Evolutionary conservation across 139 green algal species (phyloP).

Genomic region (Micractinium conductrix): DNA sequence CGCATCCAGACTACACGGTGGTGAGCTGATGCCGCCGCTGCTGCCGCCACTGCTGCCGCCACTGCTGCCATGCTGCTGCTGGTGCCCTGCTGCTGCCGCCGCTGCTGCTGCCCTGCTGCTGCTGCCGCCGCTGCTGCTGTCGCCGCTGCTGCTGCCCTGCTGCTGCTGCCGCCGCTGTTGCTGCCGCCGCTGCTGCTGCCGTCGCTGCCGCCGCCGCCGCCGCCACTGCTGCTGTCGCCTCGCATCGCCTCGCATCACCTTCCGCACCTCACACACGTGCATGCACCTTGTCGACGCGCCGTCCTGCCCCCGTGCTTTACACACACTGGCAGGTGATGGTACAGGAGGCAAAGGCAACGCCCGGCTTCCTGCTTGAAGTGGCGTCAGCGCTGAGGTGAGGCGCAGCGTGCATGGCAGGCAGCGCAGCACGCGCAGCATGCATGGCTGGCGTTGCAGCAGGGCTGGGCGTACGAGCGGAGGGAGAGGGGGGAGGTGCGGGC

Average conservation of each 20-base stretch:
- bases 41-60: background rate
- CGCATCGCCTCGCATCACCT: no score
- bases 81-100: background rate
- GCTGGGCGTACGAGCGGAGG: background rate
- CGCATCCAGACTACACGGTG: constrained; percentile 30
- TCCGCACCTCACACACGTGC: no score
- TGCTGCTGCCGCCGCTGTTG: no score
- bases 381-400: constrained; percentile 50
- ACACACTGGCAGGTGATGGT: no score
- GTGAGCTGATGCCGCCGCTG: background rate
- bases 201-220: no score
- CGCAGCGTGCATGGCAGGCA: background rate
- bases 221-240: no score
- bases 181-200: no score
- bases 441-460: background rate
- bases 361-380: constrained; percentile 61
- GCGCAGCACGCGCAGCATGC: background rate
- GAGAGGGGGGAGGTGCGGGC: background rate
- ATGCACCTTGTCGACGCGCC: no score
- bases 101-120: background rate
- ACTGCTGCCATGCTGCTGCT: no score
- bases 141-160: background rate
- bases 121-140: background rate
- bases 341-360: constrained; percentile 18
- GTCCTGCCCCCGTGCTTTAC: no score